These are phyloP conservation scores for Linanthus parryae DNA, from an alignment of 148 eudicot genomes.

Conservation along the genomic window DNA sequence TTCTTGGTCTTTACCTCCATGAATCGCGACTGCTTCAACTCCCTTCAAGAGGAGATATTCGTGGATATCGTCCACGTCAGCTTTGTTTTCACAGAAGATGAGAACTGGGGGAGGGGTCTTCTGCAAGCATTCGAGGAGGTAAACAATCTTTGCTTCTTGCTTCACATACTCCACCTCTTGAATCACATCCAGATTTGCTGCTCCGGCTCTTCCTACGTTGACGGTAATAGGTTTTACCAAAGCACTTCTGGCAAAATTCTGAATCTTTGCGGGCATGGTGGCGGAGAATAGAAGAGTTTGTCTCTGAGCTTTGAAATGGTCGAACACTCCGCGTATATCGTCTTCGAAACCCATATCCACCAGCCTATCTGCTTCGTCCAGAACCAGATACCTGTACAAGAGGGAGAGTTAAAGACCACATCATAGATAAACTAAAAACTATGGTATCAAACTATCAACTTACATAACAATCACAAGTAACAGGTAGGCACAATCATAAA, in stretches of 20 bases:
- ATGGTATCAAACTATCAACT: too few species aligned
- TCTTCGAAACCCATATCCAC: slow-evolving; percentile 93
- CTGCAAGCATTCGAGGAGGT: slow-evolving; percentile 88
- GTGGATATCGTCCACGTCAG: slow-evolving; percentile 90
- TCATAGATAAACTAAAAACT: too few species aligned
- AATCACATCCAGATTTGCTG: slow-evolving; percentile 91
- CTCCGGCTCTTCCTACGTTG: slow-evolving; percentile 92
- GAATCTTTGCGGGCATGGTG: slow-evolving; percentile 92
- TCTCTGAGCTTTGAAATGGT: slow-evolving; percentile 87
- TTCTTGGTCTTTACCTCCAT: slow-evolving; percentile 92
- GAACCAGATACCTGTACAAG: slow-evolving; percentile 52
- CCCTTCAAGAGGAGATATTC: slow-evolving; percentile 85
- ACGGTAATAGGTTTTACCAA: slow-evolving; percentile 76
- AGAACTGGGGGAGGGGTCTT: slow-evolving; percentile 93
- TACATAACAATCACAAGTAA: too few species aligned
- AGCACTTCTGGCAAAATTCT: slow-evolving; percentile 81
- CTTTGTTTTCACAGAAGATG: slow-evolving; percentile 91
- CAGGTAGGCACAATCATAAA: too few species aligned
- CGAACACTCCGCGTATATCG: slow-evolving; percentile 88
- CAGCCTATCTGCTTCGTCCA: slow-evolving; percentile 89
- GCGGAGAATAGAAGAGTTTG: slow-evolving; percentile 93
- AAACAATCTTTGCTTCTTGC: slow-evolving; percentile 84
- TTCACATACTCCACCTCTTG: slow-evolving; percentile 96
- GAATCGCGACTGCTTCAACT: slow-evolving; percentile 86
- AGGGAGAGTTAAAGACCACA: slow-evolving; percentile 12